A percentile compares a stretch with the other conserved stretches of the same genome.
Evolutionary conservation across 1,139 yeast genomes (phyloP).

Genomic region (Hemisphaericaspora lyxosophila): DNA sequence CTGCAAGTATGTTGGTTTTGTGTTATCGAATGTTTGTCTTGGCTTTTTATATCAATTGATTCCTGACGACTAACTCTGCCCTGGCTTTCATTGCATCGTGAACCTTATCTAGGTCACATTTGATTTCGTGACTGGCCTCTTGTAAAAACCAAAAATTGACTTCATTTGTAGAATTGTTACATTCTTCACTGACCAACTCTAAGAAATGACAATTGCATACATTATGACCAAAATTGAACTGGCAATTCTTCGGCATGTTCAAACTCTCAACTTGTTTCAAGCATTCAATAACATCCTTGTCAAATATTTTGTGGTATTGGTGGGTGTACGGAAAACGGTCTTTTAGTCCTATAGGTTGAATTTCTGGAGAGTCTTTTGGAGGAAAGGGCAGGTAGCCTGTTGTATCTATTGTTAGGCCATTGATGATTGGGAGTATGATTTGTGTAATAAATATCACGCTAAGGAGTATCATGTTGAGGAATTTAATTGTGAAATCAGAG

Average conservation of each 20-base stretch:
- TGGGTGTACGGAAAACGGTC: slow-evolving; percentile 8
- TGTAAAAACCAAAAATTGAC: slow-evolving; percentile 10
- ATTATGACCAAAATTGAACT: not conserved
- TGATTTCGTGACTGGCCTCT: slow-evolving; percentile 3
- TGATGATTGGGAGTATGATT: too few species aligned
- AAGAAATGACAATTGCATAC: slow-evolving; percentile 8
- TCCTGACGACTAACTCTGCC: not conserved
- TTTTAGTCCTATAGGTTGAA: not conserved
- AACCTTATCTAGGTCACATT: slow-evolving; percentile 2
- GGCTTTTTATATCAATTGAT: not conserved
- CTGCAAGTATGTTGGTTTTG: too few species aligned
- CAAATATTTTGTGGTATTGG: slow-evolving; percentile 6
- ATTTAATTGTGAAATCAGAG: too few species aligned
- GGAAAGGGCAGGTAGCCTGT: slow-evolving; percentile 6
- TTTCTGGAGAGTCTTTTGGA: slow-evolving; percentile 3
- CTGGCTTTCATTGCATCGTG: not conserved
- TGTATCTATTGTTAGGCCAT: slow-evolving; percentile 4
- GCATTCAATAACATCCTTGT: slow-evolving; percentile 9
- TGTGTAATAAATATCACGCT: not conserved
- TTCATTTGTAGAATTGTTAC: slow-evolving; percentile 6
- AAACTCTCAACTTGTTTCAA: slow-evolving; percentile 6
- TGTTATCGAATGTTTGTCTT: too few species aligned
- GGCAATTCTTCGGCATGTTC: slow-evolving; percentile 5
- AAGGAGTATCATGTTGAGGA: too few species aligned
- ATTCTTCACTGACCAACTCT: slow-evolving; percentile 6